These are phyloP conservation scores for Candida peoriensis DNA, from an alignment of 805 yeast species.

Conservation along the genomic window DNA sequence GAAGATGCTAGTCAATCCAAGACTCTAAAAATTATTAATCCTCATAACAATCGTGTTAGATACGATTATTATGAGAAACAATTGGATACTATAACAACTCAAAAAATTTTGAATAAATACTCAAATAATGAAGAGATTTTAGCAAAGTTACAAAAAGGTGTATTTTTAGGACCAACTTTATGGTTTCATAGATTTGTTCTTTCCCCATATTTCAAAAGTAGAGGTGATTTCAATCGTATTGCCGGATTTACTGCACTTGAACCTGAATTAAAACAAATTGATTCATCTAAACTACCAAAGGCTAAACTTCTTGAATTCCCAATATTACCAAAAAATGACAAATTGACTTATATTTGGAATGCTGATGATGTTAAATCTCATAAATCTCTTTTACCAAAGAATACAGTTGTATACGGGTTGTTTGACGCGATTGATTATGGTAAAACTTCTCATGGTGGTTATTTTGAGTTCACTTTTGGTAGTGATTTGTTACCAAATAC, in stretches of 20 bases:
- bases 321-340: slow-evolving; percentile 11
- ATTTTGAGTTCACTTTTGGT: slow-evolving; percentile 16
- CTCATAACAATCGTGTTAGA: slow-evolving; percentile 11
- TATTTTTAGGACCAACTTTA: slow-evolving; percentile 20
- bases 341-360: slow-evolving; percentile 17
- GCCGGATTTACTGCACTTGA: slow-evolving; percentile 16
- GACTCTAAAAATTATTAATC: slow-evolving; percentile 39
- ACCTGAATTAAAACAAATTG: slow-evolving; percentile 13
- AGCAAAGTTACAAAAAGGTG: slow-evolving; percentile 16
- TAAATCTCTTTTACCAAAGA: slow-evolving; percentile 10
- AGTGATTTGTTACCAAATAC: slow-evolving; percentile 11
- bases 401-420: slow-evolving; percentile 19
- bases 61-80: slow-evolving; percentile 2
- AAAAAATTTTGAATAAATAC: slow-evolving; percentile 13
- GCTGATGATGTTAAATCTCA: slow-evolving; percentile 10
- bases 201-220: slow-evolving; percentile 14
- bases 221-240: slow-evolving; percentile 11
- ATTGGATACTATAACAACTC: slow-evolving; percentile 36
- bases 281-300: slow-evolving; percentile 8
- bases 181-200: slow-evolving; percentile 19
- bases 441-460: slow-evolving; percentile 17
- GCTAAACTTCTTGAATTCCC: slow-evolving; percentile 6
- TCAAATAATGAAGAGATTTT: slow-evolving; percentile 19
- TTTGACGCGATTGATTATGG: slow-evolving; percentile 17
- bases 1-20: slow-evolving; percentile 50